A percentile compares a stretch with the other conserved stretches of the same genome.
These are phyloP conservation scores for Clausena lansium DNA, from an alignment of 345 rosid species.

Conservation along the genomic window DNA sequence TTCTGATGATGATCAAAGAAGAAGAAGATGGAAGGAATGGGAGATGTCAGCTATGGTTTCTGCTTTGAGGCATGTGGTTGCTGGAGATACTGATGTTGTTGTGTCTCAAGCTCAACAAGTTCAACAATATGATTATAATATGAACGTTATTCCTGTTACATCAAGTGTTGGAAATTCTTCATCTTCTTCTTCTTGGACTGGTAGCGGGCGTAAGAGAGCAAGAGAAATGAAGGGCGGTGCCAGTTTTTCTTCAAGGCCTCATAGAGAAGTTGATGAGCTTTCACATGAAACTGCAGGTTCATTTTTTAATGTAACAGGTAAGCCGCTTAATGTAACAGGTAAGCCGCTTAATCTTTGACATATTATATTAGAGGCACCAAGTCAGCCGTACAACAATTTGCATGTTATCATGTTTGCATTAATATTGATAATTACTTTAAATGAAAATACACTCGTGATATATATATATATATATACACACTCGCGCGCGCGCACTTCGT, in stretches of 20 bases:
- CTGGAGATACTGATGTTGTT: constrained; percentile 42
- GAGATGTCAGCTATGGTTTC: constrained; percentile 79
- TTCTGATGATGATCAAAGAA: not conserved
- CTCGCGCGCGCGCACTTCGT: too few relatives aligned
- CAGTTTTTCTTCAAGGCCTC: not conserved
- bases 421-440: too few relatives aligned
- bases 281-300: constrained; percentile 16
- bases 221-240: constrained; percentile 37
- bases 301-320: constrained; percentile 24
- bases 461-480: too few relatives aligned
- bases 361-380: too few relatives aligned
- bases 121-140: not conserved
- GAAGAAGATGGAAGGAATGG: not conserved
- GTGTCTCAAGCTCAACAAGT: constrained; percentile 7
- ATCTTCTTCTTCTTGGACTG: constrained; percentile 20
- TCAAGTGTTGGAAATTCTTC: not conserved
- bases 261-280: constrained; percentile 4
- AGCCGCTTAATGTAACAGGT: constrained; percentile 21
- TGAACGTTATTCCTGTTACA: not conserved
- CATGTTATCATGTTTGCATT: too few relatives aligned
- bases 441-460: too few relatives aligned
- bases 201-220: constrained; percentile 36
- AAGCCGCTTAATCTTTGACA: not conserved
- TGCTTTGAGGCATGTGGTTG: constrained; percentile 65
- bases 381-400: too few relatives aligned